These are phyloP conservation scores for Firmiana major DNA, from an alignment of 345 rosid species.

Conservation along the genomic window DNA sequence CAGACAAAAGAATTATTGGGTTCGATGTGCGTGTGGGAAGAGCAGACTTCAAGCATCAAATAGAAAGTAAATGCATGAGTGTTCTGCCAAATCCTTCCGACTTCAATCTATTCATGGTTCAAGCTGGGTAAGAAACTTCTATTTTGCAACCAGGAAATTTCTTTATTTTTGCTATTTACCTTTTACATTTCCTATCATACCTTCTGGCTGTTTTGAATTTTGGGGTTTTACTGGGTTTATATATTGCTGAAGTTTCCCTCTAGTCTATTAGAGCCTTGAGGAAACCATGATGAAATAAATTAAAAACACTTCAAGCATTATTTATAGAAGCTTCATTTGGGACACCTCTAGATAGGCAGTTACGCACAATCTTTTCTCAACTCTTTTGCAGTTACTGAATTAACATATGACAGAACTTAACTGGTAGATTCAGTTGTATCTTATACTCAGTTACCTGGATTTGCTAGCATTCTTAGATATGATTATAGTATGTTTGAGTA, in stretches of 20 bases:
- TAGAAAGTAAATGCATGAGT: conserved; percentile 95
- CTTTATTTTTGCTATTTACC: not conserved
- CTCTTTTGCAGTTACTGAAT: not conserved
- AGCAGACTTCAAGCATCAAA: conserved; percentile 70
- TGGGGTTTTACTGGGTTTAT: not conserved
- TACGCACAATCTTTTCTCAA: not conserved
- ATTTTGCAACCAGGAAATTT: conserved; percentile 1
- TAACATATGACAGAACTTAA: not conserved
- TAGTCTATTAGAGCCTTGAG: not conserved
- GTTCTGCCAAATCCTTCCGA: conserved; percentile 88
- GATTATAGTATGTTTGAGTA: not conserved
- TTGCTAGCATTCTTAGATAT: not conserved
- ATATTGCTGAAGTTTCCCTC: not conserved
- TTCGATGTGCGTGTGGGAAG: conserved; percentile 68
- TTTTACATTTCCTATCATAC: conserved; percentile 3
- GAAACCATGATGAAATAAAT: not conserved
- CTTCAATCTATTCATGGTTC: conserved; percentile 93
- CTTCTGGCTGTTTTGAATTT: not conserved
- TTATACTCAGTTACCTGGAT: not conserved
- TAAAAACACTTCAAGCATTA: not conserved
- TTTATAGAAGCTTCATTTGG: not conserved
- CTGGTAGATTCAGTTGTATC: not conserved
- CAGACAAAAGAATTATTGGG: conserved; percentile 78
- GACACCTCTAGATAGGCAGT: not conserved
- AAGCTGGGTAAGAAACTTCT: conserved; percentile 66